A percentile compares a stretch with the other conserved stretches of the same genome.
Conservation (phyloP, 2,329 filamentous ascomycete genomes). For the Hypoxylon sp. region DNA sequence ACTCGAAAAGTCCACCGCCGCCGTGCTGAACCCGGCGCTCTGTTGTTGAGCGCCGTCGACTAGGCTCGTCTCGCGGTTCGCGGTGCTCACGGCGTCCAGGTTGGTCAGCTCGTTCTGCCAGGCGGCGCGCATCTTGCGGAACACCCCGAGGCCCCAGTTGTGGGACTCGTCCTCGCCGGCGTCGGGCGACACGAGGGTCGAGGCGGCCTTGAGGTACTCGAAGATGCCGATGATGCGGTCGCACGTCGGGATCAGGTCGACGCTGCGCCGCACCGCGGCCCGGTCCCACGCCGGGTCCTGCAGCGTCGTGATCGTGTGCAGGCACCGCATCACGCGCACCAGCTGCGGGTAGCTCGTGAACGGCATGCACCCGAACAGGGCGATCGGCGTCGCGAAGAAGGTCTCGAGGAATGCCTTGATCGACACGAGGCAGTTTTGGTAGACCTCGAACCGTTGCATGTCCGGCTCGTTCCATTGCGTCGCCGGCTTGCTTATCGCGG, state of each 20-base stretch:
- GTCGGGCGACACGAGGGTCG: conserved; percentile 2
- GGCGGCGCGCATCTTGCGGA: conserved; percentile 18
- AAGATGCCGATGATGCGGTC: conserved; percentile 24
- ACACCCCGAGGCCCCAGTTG: conserved; percentile 12
- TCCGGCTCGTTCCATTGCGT: conserved; percentile 21
- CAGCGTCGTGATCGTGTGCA: conserved; percentile 46
- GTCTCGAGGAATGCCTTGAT: conserved; percentile 44
- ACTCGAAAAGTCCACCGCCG: not conserved
- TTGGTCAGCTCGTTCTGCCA: conserved; percentile 18
- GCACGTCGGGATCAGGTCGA: conserved; percentile 46
- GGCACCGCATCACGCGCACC: conserved; percentile 44
- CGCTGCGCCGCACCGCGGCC: conserved; percentile 39
- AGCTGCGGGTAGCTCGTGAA: conserved; percentile 48
- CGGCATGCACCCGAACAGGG: conserved; percentile 44
- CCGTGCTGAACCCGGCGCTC: not conserved
- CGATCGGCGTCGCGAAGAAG: conserved; percentile 44
- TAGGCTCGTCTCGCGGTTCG: conserved; percentile 1
- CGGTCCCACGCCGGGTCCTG: conserved; percentile 53
- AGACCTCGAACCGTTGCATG: conserved; percentile 25
- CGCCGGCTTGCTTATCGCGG: conserved; percentile 16
- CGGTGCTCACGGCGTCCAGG: conserved; percentile 3
- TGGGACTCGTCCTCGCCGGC: conserved; percentile 21
- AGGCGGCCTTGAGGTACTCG: conserved; percentile 20
- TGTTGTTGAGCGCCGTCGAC: conserved; percentile 1
- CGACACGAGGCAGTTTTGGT: conserved; percentile 40